Evolutionary conservation across 345 rosid species (phyloP).

Genomic region (Dipteronia dyeriana): DNA sequence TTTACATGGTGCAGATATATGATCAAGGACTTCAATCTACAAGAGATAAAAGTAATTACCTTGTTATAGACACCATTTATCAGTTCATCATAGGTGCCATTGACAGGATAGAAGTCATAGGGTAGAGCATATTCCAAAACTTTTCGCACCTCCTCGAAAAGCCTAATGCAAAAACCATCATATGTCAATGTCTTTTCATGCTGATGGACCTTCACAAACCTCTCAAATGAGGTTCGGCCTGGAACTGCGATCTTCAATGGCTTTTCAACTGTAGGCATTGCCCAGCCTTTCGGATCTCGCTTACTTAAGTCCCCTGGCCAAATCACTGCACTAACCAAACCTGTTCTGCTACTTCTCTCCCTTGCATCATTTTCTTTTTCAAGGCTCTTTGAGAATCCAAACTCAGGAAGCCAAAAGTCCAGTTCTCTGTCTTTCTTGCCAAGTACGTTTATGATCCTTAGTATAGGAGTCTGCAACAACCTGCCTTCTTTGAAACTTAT

Average conservation of each 20-base stretch:
- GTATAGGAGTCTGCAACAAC: constrained; percentile 7
- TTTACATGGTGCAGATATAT: background rate
- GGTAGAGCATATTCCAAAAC: constrained; percentile 26
- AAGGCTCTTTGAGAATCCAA: constrained; percentile 32
- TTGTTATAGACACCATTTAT: constrained; percentile 39
- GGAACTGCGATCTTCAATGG: constrained; percentile 54
- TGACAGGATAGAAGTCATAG: constrained; percentile 23
- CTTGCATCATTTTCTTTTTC: background rate
- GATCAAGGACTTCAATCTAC: background rate
- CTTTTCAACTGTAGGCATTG: constrained; percentile 29
- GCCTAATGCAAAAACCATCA: constrained; percentile 54
- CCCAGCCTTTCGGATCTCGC: constrained; percentile 40
- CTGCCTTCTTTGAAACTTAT: constrained; percentile 31
- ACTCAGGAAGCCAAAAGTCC: constrained; percentile 40
- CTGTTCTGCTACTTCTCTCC: background rate
- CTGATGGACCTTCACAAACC: constrained; percentile 41
- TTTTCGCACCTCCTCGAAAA: constrained; percentile 29
- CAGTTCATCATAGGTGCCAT: constrained; percentile 46
- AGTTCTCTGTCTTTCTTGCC: constrained; percentile 45
- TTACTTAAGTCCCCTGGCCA: constrained; percentile 39
- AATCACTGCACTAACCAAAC: constrained; percentile 22
- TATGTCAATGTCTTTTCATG: constrained; percentile 12
- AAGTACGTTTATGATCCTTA: constrained; percentile 39
- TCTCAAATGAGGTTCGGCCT: constrained; percentile 34
- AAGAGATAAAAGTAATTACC: constrained; percentile 32